Evolutionary conservation across 352 stramenopile species (phyloP).

Genomic region (Globisporangium uncinulatum): DNA sequence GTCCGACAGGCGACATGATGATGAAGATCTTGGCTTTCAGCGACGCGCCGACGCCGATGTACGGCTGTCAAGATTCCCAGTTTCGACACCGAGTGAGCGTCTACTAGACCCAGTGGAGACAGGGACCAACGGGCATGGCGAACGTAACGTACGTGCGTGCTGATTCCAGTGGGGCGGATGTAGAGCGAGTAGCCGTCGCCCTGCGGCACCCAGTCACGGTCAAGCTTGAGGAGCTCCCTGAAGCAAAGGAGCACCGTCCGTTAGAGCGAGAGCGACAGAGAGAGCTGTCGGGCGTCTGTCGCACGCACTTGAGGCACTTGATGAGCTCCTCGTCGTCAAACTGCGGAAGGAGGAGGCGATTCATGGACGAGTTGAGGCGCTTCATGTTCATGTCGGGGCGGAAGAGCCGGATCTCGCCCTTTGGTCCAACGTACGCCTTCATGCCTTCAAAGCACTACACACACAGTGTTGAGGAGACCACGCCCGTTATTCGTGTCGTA

Average conservation of each 20-base stretch:
- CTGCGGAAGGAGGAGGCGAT: constrained; percentile 82
- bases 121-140: not conserved
- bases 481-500: too few species aligned
- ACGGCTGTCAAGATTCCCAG: constrained; percentile 40
- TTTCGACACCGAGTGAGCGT: not conserved
- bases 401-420: constrained; percentile 91
- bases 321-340: constrained; percentile 91
- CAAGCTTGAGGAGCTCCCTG: constrained; percentile 65
- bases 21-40: constrained; percentile 92
- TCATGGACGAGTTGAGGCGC: constrained; percentile 92
- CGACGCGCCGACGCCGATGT: constrained; percentile 87
- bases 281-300: not conserved
- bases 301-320: constrained; percentile 80
- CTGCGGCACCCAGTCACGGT: constrained; percentile 92
- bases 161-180: constrained; percentile 93
- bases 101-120: not conserved
- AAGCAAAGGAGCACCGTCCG: not conserved
- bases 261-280: not conserved
- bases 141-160: constrained; percentile 51
- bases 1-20: constrained; percentile 95
- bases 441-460: constrained; percentile 93
- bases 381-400: constrained; percentile 97
- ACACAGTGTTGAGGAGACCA: not conserved
- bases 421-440: constrained; percentile 89
- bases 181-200: constrained; percentile 96